phyloP scores from a whole-genome alignment of 768 basidiomycete genomes.

The Ramaria rubella region DNA sequence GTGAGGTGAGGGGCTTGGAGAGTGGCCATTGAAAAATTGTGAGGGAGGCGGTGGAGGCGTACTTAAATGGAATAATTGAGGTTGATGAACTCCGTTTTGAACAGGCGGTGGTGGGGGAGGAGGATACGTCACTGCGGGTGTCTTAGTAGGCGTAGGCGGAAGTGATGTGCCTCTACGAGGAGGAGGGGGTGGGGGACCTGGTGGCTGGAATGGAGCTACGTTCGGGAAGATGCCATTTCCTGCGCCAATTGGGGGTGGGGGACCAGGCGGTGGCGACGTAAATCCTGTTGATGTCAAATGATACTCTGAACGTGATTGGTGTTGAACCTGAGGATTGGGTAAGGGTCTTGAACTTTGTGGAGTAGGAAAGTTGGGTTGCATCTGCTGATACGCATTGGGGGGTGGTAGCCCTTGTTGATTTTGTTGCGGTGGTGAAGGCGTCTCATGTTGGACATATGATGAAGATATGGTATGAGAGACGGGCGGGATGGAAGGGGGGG shows the following conservation, averaged over 20 bases:
- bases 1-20: conserved; percentile 30
- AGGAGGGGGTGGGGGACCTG: conserved; percentile 8
- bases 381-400: conserved; percentile 36
- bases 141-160: conserved; percentile 9
- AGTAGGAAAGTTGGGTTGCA: conserved; percentile 23
- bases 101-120: conserved; percentile 7
- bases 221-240: conserved; percentile 19
- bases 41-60: conserved; percentile 7
- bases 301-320: neutral
- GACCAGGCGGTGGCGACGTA: conserved; percentile 17
- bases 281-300: neutral
- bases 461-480: conserved; percentile 27
- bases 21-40: conserved; percentile 26
- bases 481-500: conserved; percentile 19
- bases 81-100: conserved; percentile 4
- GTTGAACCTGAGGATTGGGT: neutral
- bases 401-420: conserved; percentile 22
- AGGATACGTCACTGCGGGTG: neutral
- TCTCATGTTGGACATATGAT: conserved; percentile 9
- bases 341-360: conserved; percentile 7
- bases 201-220: conserved; percentile 5
- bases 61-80: conserved; percentile 2
- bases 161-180: conserved; percentile 9
- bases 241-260: conserved; percentile 12
- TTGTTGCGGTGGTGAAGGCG: conserved; percentile 16